Evolutionary conservation across 306 rosid species (phyloP), one percentile per base, ranked within the genome.

Genomic region (Astragalus membranaceus): DNA sequence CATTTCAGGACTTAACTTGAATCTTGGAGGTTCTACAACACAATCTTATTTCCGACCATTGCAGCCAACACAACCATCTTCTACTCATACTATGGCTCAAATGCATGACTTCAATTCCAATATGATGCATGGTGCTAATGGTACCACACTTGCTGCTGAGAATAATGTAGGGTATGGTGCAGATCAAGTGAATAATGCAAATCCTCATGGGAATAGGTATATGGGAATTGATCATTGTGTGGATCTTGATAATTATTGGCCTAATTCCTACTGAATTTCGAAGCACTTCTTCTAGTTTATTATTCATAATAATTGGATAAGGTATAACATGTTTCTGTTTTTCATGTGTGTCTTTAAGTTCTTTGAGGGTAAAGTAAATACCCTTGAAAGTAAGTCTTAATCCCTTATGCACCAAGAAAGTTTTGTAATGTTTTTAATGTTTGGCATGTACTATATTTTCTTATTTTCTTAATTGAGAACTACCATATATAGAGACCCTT

Each of bases 1-100:
- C 8, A 66, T 75, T 66, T 75, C 79, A 20, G 74, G 74, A 5
- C 79, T 75, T 56, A 75, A 67, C 48, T 67, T 75, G 69, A 66
- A 75, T 48, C 68, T 75, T 12, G 79, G 79, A n/a, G 79, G 72
- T 0, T 30, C 60, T 1, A 43, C 70, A n/a, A 14, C 79, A 55
- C 74, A 75, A 47, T 33, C 50, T 4, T 1, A 64, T 16, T 54
- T 74, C 8, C 33, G 73, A 41, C 73, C 79, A 16, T 33, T 75
- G 67, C 67, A 41, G 35, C 72, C 35, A 3, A 52, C 60, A 13
- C 64, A 8, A 16, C 65, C 29, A 10, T 1, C 39, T 35, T 35
- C 39, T 8, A 3, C 51, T 62, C 42, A 53, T 17, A 63, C 67
- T 5, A 23, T 67, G 55, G 12, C 54, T 14, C 75, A 55, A 26